Percentiles rank a stretch among this genome's conserved stretches.
These are phyloP conservation scores for Candolleomyces efflorescens DNA, from an alignment of 768 basidiomycete genomes.

Conservation along the genomic window DNA sequence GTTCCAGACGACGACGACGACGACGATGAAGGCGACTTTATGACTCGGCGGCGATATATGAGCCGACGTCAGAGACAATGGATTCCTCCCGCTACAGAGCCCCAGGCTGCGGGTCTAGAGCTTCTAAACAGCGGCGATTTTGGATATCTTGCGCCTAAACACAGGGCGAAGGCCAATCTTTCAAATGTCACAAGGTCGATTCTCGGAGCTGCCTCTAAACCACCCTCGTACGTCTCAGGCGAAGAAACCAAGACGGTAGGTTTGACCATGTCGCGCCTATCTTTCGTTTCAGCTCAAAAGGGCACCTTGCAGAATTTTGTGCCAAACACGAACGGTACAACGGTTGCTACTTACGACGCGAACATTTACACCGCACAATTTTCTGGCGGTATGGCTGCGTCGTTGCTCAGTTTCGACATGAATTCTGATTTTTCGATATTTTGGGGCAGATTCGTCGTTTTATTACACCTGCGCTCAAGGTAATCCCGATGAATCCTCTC, in stretches of 20 bases:
- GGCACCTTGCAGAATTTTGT: conserved; percentile 49
- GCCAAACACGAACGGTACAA: conserved; percentile 77
- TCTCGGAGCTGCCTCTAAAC: conserved; percentile 30
- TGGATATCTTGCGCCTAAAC: conserved; percentile 56
- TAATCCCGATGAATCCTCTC: conserved; percentile 18
- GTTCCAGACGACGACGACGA: conserved; percentile 31
- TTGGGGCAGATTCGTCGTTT: conserved; percentile 82
- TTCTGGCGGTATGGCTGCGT: conserved; percentile 50
- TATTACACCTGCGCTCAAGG: conserved; percentile 92
- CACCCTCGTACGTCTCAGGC: neutral
- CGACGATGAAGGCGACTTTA: conserved; percentile 29
- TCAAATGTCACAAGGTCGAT: conserved; percentile 49
- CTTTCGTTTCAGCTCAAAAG: neutral
- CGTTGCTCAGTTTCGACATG: no score
- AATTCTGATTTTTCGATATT: neutral
- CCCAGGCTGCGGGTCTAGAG: conserved; percentile 57
- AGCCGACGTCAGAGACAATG: conserved; percentile 11
- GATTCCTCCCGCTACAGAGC: conserved; percentile 44
- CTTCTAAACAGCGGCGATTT: conserved; percentile 79
- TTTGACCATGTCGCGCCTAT: neutral
- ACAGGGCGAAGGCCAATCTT: conserved; percentile 35
- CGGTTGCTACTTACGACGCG: conserved; percentile 65
- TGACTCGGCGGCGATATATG: neutral
- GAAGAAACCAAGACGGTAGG: conserved; percentile 9
- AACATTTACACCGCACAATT: conserved; percentile 88